Evolutionary conservation across 1,284 basidiomycete genomes (phyloP).

Genomic region (Crocinoboletus sp.): DNA sequence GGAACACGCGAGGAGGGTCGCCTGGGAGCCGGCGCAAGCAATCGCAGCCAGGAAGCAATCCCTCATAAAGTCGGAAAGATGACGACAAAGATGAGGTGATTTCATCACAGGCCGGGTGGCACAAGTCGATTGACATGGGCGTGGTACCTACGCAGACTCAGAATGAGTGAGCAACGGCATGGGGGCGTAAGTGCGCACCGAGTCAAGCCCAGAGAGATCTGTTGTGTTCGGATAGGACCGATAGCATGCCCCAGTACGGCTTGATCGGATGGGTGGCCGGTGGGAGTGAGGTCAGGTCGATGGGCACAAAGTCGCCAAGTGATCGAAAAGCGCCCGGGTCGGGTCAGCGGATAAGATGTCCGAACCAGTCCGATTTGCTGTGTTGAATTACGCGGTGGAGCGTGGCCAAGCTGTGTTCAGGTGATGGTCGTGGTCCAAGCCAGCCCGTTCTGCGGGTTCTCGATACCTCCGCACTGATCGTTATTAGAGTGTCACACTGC

Average conservation of each 20-base stretch:
- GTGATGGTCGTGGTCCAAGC: not conserved
- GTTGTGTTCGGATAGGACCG: conserved; percentile 2
- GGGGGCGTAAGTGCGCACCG: conserved; percentile 3
- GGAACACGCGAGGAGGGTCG: conserved; percentile 23
- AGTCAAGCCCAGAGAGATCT: not conserved
- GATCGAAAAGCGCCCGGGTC: conserved; percentile 5
- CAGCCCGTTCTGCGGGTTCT: too few species aligned
- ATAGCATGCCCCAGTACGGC: not conserved
- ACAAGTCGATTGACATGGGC: conserved; percentile 12
- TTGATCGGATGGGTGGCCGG: conserved; percentile 9
- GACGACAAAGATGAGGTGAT: conserved; percentile 29
- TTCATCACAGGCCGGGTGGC: conserved; percentile 8
- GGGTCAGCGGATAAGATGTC: not conserved
- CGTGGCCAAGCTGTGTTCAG: not conserved
- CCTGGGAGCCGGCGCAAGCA: conserved; percentile 33
- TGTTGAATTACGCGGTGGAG: not conserved
- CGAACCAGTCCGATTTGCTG: not conserved
- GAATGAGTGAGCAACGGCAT: conserved; percentile 11
- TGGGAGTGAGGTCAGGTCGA: conserved; percentile 8
- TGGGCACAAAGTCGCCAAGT: not conserved
- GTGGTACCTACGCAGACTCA: conserved; percentile 12
- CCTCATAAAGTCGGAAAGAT: conserved; percentile 4
- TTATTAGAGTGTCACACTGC: too few species aligned
- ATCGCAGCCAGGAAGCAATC: conserved; percentile 1
- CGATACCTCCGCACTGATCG: too few species aligned